Evolutionary conservation across 805 yeast species (phyloP).

Genomic region (Saturnispora silvae): DNA sequence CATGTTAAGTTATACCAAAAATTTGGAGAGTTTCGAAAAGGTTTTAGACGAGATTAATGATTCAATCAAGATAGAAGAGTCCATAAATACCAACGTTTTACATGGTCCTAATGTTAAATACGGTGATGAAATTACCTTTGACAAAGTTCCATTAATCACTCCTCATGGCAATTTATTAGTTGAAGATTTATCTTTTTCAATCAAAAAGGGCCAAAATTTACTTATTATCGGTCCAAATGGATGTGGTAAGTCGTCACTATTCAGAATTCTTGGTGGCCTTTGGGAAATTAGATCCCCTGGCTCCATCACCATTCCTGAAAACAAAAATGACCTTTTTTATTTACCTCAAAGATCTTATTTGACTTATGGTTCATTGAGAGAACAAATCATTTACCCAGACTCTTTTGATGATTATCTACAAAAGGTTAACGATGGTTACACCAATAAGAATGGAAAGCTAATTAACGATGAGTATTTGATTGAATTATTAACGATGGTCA

Average conservation of each 20-base stretch:
- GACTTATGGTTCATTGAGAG: conserved; percentile 68
- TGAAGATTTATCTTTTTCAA: conserved; percentile 53
- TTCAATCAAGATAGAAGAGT: conserved; percentile 17
- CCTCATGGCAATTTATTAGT: conserved; percentile 74
- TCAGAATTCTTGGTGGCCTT: conserved; percentile 82
- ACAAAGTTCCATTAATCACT: conserved; percentile 69
- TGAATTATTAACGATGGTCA: conserved; percentile 44
- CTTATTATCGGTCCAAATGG: conserved; percentile 94
- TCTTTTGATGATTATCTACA: conserved; percentile 44
- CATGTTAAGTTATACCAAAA: conserved; percentile 68
- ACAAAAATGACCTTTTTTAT: conserved; percentile 64
- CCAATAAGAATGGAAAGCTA: conserved; percentile 10
- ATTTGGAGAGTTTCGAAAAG: conserved; percentile 61
- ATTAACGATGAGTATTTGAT: conserved; percentile 40
- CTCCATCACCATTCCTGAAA: conserved; percentile 50
- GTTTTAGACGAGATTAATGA: conserved; percentile 42
- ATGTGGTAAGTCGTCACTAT: conserved; percentile 87
- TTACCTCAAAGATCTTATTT: conserved; percentile 89
- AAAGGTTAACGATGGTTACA: conserved; percentile 26
- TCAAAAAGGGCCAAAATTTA: conserved; percentile 74
- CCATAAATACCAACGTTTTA: conserved; percentile 15
- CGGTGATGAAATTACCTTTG: conserved; percentile 59
- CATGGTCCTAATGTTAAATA: conserved; percentile 28
- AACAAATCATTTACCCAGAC: conserved; percentile 85
- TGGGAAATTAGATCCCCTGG: conserved; percentile 70